Evolutionary conservation across 2,329 filamentous ascomycete species (phyloP), one percentile per base, ranked within the genome.

Genomic region (Diaporthe australafricana): DNA sequence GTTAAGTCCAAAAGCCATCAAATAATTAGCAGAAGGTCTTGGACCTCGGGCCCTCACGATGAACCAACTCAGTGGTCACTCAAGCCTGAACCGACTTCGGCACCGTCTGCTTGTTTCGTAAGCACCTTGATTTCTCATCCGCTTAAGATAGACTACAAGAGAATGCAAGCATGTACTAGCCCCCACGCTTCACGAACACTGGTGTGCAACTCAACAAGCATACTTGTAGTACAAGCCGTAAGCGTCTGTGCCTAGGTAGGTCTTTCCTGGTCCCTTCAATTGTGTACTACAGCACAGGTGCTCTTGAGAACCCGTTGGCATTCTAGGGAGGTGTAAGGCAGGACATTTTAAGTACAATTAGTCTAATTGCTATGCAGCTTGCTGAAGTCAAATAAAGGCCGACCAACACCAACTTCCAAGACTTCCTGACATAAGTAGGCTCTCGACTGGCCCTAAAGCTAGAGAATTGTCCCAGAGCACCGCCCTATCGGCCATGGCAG

Each of bases 91-190:
- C 40, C 52, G 42, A 68, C 30, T 35, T 63, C 60, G 60, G 60
- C 50, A 32, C 40, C 65, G 35, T 68, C 27, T 65, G 4, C 5
- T 12, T 63, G 60, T 63, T 63, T 68, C 48, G 53, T 68, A 45
- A 57, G 52, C 52, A 9, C n/a, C n/a, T 68, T 45, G 52, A 57
- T 57, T 68, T 35, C 40, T 68, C 66, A 68, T 50, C 40, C 22
- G 27, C 27, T 20, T 35, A 14, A 25, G 5, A 45, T 30, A 42
- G n/a, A n/a, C 48, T 40, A 32, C 25, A 25, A 7, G 5, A 14
- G 22, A 2, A 5, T 20, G 45, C 12, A 42, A 45, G 25, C 11
- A 5, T n/a, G 17, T 38, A 53, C 48, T n/a, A 30, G 12, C 3
- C 12, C 5, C 7, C 30, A 25, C 9, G 35, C 20, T 25, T 16